phyloP scores from a whole-genome alignment of 352 stramenopile genomes.

The Albugo candida region DNA sequence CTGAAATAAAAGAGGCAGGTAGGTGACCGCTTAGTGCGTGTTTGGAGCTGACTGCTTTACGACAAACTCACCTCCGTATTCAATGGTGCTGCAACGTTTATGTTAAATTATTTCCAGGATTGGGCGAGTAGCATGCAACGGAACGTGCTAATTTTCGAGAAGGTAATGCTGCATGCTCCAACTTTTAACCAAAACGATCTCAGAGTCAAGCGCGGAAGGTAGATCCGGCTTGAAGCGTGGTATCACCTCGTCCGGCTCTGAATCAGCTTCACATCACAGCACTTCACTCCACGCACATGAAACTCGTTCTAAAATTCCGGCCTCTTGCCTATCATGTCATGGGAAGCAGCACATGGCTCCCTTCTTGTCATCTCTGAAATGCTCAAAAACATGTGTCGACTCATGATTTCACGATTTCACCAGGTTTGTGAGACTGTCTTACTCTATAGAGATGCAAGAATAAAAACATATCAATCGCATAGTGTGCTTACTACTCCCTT shows the following conservation, averaged over 20 bases:
- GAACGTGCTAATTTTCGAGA: not conserved
- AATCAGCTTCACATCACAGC: not conserved
- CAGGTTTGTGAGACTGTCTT: constrained; percentile 91
- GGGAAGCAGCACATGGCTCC: constrained; percentile 85
- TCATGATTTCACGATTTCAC: constrained; percentile 94
- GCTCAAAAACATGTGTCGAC: constrained; percentile 86
- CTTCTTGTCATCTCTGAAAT: constrained; percentile 90
- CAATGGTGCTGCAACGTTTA: constrained; percentile 88
- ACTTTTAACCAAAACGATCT: not conserved
- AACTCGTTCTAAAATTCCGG: not conserved
- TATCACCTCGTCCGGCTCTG: not conserved
- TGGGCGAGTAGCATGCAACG: constrained; percentile 2
- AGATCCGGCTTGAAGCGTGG: not conserved
- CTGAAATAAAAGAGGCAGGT: constrained; percentile 68
- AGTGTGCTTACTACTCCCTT: constrained; percentile 80
- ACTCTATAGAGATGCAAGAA: constrained; percentile 80
- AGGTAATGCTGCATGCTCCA: constrained; percentile 3
- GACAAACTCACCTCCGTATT: constrained; percentile 63
- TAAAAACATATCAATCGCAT: constrained; percentile 64
- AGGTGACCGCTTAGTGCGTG: constrained; percentile 71
- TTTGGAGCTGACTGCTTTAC: constrained; percentile 66
- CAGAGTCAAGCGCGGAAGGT: too few species aligned
- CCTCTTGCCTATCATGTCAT: constrained; percentile 14
- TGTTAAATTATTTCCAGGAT: constrained; percentile 72
- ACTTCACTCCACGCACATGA: constrained; percentile 1